These are phyloP conservation scores for Populus hybrid DNA, from an alignment of 441 rosid species.

Conservation along the genomic window DNA sequence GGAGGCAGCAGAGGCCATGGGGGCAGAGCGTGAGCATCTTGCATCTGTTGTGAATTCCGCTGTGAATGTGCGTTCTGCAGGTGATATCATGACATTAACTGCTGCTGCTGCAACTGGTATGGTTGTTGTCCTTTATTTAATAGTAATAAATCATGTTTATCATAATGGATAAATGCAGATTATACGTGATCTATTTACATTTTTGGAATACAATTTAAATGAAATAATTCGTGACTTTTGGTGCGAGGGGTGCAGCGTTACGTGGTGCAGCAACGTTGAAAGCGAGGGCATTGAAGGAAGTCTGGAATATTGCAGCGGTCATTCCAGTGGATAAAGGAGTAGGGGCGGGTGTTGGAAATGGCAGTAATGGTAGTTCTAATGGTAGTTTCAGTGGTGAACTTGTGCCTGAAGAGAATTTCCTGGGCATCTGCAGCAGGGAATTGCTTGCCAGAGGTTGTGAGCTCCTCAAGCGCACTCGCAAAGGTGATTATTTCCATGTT, in stretches of 20 bases:
- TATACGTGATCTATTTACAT: not conserved
- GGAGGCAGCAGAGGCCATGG: constrained; percentile 79
- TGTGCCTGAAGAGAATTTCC: constrained; percentile 65
- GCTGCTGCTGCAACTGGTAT: constrained; percentile 95
- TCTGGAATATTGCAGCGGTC: constrained; percentile 88
- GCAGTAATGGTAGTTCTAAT: constrained; percentile 49
- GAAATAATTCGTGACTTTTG: not conserved
- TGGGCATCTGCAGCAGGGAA: constrained; percentile 79
- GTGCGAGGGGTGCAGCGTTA: constrained; percentile 43
- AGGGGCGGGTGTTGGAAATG: constrained; percentile 36
- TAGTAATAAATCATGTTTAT: no score
- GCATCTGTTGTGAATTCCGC: constrained; percentile 86
- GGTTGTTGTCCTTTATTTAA: not conserved
- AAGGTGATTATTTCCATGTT: constrained; percentile 40
- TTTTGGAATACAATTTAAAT: not conserved
- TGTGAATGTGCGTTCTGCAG: constrained; percentile 68
- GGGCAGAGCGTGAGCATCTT: constrained; percentile 21
- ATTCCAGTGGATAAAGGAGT: constrained; percentile 78
- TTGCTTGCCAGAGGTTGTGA: constrained; percentile 86
- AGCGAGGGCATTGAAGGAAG: constrained; percentile 89
- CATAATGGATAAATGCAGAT: not conserved
- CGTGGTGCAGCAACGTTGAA: constrained; percentile 92
- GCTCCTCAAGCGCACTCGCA: constrained; percentile 88
- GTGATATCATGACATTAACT: constrained; percentile 81
- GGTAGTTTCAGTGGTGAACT: constrained; percentile 63